Evolutionary conservation across 2,329 filamentous ascomycete genomes (phyloP).

Genomic region (Xylaria sp.): DNA sequence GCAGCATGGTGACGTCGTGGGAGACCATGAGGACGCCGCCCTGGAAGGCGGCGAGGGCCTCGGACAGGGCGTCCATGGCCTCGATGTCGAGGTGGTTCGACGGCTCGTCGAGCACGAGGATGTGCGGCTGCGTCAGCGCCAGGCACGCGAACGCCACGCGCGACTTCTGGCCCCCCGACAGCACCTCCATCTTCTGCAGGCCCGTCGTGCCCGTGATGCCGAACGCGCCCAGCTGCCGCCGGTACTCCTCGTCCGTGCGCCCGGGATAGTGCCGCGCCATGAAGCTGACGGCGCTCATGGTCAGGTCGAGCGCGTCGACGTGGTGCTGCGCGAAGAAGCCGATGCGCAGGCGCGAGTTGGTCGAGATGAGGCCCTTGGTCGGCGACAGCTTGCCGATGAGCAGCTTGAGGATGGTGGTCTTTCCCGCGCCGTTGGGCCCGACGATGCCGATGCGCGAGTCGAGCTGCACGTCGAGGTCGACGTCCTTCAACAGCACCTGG

Average conservation of each 20-base stretch:
- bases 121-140: slow-evolving; percentile 91
- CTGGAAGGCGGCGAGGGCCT: slow-evolving; percentile 82
- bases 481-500: slow-evolving; percentile 77
- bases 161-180: slow-evolving; percentile 98
- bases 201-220: slow-evolving; percentile 93
- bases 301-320: slow-evolving; percentile 92
- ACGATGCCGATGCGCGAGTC: slow-evolving; percentile 98
- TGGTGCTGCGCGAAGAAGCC: slow-evolving; percentile 99
- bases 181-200: slow-evolving; percentile 89
- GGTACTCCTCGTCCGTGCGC: slow-evolving; percentile 93
- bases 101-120: slow-evolving; percentile 96
- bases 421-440: slow-evolving; percentile 98
- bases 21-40: slow-evolving; percentile 98
- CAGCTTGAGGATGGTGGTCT: slow-evolving; percentile 98
- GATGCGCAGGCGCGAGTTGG: slow-evolving; percentile 84
- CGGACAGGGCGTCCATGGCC: slow-evolving; percentile 93
- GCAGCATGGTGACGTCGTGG: slow-evolving; percentile 98
- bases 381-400: slow-evolving; percentile 84
- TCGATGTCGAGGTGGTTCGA: slow-evolving; percentile 99
- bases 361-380: slow-evolving; percentile 79
- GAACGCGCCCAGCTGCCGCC: slow-evolving; percentile 88
- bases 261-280: slow-evolving; percentile 93
- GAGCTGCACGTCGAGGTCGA: slow-evolving; percentile 95
- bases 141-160: slow-evolving; percentile 98
- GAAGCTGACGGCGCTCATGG: slow-evolving; percentile 86